Evolutionary conservation across 495 filamentous ascomycete genomes (phyloP), one percentile per base, ranked within the genome.

Genomic region (Astrothelium macrocarpum): DNA sequence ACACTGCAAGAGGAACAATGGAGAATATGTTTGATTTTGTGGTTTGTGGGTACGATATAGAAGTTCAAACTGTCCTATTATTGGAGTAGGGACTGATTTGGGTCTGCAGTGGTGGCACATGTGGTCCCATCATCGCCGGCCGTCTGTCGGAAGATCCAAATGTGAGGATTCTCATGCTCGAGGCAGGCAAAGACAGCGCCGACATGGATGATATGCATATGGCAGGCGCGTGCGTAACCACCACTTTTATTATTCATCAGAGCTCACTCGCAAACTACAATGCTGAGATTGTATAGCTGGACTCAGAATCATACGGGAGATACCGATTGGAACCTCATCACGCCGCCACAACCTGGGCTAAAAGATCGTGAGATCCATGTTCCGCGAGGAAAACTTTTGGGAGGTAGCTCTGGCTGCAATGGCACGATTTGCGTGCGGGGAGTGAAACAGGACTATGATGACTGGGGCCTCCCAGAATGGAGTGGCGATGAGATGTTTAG

Each of bases 371-470:
- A 61, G 23, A 62, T 69, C 20, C 62, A 65, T 36, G 45, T 64
- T 59, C 68, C 46, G 53, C 79, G 83, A 59, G 85, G 84, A 34
- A 81, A 78, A 62, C 80, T 81, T 62, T 77, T 88, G 18, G 82
- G 85, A 28, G 84, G 84, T 3, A 81, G 76, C 56, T 82, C 78
- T 64, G 83, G 80, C 18, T 79, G 81, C 63, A 88, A 87, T 73
- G 83, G 83, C 60, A 86, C 80, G 39, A 77, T 84, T n/a, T 85
- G 81, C 70, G 78, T 86, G 42, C 83, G 83, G 11, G 85, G 84
- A 25, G 75, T 72, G 61, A 80, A 80, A 53, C 80, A 81, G 49
- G 84, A 84, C 63, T 88, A 82, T 61, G 81, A 86, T 73, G 82
- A 85, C 65, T 87, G 84, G 84, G 74, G 66, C 1, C 53, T 82